These are phyloP conservation scores for Bromus sterilis DNA, from an alignment of 176 grass and related monocot genomes.

Conservation along the genomic window DNA sequence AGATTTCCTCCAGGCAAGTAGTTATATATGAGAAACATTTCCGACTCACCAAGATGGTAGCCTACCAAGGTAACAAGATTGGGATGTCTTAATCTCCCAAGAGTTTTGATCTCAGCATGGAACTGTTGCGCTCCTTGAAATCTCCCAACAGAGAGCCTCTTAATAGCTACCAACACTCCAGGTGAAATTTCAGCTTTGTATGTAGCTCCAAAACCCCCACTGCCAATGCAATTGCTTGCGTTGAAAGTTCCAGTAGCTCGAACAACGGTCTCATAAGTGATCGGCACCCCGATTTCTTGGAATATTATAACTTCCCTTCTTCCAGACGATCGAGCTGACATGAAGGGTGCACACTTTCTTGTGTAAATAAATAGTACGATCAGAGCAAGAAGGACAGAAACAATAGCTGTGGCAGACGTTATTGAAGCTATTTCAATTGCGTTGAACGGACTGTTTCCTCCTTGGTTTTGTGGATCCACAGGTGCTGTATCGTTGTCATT, in stretches of 20 bases:
- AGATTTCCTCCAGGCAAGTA: constrained; percentile 88
- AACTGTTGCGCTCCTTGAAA: constrained; percentile 89
- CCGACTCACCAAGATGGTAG: constrained; percentile 91
- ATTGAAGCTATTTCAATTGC: constrained; percentile 94
- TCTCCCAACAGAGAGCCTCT: constrained; percentile 83
- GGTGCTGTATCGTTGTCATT: constrained; percentile 41
- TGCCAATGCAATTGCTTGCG: constrained; percentile 94
- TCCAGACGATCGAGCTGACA: constrained; percentile 45
- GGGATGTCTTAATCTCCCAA: constrained; percentile 72
- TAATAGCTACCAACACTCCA: constrained; percentile 90
- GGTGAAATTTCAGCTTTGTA: constrained; percentile 98
- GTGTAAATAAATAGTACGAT: constrained; percentile 88
- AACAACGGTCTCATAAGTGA: constrained; percentile 79
- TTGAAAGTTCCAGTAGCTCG: constrained; percentile 92
- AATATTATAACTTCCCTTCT: constrained; percentile 74
- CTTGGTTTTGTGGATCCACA: constrained; percentile 36
- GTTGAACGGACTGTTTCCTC: constrained; percentile 57
- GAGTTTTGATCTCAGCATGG: constrained; percentile 95
- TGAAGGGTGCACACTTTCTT: constrained; percentile 71
- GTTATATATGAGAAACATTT: constrained; percentile 99
- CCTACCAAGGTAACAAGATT: constrained; percentile 94
- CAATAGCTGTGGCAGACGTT: constrained; percentile 85
- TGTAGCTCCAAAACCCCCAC: constrained; percentile 92
- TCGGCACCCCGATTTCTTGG: constrained; percentile 64
- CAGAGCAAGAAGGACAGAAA: constrained; percentile 89